These are phyloP conservation scores for Cladosporium sp. DNA, from an alignment of 2,329 filamentous ascomycete species.

Conservation along the genomic window DNA sequence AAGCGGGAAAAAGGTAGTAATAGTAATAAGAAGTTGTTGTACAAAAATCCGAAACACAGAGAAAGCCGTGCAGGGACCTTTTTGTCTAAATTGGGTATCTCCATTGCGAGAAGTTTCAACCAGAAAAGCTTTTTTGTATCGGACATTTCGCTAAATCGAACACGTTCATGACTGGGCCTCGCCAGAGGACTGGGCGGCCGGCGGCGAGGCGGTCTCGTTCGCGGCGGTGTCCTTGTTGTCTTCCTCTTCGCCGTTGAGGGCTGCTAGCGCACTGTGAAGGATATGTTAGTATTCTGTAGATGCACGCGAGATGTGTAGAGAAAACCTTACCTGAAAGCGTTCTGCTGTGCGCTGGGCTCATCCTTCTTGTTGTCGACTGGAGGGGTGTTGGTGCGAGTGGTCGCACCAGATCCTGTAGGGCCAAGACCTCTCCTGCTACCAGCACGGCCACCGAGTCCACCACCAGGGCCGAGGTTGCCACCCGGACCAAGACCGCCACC, in stretches of 20 bases:
- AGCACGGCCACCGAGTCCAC: conserved; percentile 75
- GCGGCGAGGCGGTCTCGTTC: conserved; percentile 5
- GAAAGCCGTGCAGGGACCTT: conserved; percentile 3
- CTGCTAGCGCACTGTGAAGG: conserved; percentile 48
- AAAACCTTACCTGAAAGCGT: conserved; percentile 82
- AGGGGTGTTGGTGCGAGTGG: conserved; percentile 85
- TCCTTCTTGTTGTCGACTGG: conserved; percentile 61
- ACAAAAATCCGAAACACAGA: conserved; percentile 2
- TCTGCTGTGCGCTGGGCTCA: conserved; percentile 66
- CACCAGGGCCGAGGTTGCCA: conserved; percentile 70
- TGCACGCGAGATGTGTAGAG: not conserved
- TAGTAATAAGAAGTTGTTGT: conserved; percentile 8
- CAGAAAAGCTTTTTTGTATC: conserved; percentile 6
- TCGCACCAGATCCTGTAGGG: conserved; percentile 62
- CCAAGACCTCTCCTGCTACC: conserved; percentile 63
- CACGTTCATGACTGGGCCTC: conserved; percentile 13
- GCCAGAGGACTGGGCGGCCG: conserved; percentile 7
- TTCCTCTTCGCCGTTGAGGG: conserved; percentile 52
- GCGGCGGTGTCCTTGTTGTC: conserved; percentile 52
- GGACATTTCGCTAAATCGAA: conserved; percentile 5
- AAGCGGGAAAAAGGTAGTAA: not conserved
- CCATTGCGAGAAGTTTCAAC: conserved; percentile 6
- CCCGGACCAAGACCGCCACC: conserved; percentile 53
- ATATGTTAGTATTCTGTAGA: conserved; percentile 24
- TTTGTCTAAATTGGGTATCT: conserved; percentile 12